These are phyloP conservation scores for Albugo candida DNA, from an alignment of 352 stramenopile genomes.

Conservation along the genomic window DNA sequence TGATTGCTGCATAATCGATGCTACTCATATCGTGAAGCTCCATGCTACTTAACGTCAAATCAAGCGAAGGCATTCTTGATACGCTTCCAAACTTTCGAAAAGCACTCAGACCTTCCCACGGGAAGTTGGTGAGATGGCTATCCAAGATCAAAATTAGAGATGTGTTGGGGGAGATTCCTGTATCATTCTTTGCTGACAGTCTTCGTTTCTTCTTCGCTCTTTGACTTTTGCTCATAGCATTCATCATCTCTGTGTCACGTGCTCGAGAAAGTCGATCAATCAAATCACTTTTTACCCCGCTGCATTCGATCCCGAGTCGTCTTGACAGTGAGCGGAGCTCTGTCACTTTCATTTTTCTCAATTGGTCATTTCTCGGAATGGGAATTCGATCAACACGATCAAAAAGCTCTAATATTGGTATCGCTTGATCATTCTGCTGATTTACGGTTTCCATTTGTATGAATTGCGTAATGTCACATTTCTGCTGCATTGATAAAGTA, in stretches of 20 bases:
- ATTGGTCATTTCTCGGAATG: conserved; percentile 10
- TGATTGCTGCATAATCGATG: conserved; percentile 21
- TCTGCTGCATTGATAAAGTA: conserved; percentile 17
- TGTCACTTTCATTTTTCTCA: conserved; percentile 20
- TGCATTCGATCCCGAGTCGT: conserved; percentile 12
- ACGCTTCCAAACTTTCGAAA: conserved; percentile 19
- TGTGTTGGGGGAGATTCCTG: background rate
- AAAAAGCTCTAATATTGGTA: conserved; percentile 5
- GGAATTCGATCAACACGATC: background rate
- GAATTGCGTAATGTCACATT: conserved; percentile 12
- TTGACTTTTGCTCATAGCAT: conserved; percentile 1
- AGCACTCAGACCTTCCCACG: conserved; percentile 60
- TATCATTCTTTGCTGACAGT: background rate
- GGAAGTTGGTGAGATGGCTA: conserved; percentile 42
- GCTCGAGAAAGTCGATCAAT: conserved; percentile 18
- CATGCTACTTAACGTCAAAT: conserved; percentile 9
- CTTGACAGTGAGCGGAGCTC: conserved; percentile 22
- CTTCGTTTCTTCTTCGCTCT: background rate
- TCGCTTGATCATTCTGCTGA: background rate
- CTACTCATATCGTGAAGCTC: conserved; percentile 1
- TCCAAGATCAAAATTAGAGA: conserved; percentile 39
- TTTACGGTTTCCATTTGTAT: background rate
- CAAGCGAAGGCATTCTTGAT: conserved; percentile 56
- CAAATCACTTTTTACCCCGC: conserved; percentile 32
- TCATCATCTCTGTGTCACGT: conserved; percentile 9